phyloP scores from a whole-genome alignment of 2,329 filamentous ascomycete genomes.

The Ceratocystiopsis sp. region DNA sequence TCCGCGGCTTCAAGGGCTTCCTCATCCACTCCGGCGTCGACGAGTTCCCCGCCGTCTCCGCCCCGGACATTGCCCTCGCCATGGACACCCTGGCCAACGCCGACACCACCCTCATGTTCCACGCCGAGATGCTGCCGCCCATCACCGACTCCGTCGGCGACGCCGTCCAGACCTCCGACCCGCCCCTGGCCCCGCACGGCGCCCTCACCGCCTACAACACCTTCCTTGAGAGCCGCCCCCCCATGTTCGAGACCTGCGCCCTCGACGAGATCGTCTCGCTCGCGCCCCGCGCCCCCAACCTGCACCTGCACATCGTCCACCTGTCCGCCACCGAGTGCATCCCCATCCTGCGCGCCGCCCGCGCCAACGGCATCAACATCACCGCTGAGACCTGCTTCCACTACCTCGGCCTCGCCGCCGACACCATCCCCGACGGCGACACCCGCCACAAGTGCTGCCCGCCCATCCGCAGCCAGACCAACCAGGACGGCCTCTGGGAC shows the following conservation, averaged over 20 bases:
- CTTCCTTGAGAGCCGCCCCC: slow-evolving; percentile 80
- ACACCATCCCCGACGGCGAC: slow-evolving; percentile 69
- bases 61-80: slow-evolving; percentile 59
- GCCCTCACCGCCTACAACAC: slow-evolving; percentile 67
- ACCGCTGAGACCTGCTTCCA: slow-evolving; percentile 94
- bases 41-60: slow-evolving; percentile 84
- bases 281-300: slow-evolving; percentile 59
- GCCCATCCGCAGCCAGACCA: slow-evolving; percentile 64
- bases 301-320: slow-evolving; percentile 87
- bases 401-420: slow-evolving; percentile 71
- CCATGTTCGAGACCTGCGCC: slow-evolving; percentile 79
- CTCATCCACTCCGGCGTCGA: slow-evolving; percentile 93
- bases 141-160: slow-evolving; percentile 66
- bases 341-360: slow-evolving; percentile 59
- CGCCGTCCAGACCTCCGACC: slow-evolving; percentile 47
- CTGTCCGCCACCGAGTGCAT: slow-evolving; percentile 81
- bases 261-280: slow-evolving; percentile 73
- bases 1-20: slow-evolving; percentile 94
- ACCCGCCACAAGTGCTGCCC: slow-evolving; percentile 92
- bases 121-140: slow-evolving; percentile 95
- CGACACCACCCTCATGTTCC: slow-evolving; percentile 93
- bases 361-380: slow-evolving; percentile 59
- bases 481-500: slow-evolving; percentile 75
- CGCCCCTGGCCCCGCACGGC: slow-evolving; percentile 54
- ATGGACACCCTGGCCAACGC: slow-evolving; percentile 66